phyloP scores from a whole-genome alignment of 1,284 basidiomycete genomes.

The Wallemia ichthyophaga region DNA sequence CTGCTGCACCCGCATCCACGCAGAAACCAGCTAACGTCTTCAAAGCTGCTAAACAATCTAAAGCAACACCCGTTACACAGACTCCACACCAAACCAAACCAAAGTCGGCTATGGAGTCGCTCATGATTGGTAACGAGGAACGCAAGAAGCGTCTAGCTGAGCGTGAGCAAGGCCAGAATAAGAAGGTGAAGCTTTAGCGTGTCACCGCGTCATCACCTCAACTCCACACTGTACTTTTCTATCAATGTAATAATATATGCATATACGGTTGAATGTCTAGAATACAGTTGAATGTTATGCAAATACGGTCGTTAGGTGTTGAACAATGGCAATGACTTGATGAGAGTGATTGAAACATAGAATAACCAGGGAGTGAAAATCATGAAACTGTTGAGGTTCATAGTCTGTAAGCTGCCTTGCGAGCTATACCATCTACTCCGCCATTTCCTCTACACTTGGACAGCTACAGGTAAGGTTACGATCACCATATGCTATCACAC shows the following conservation, averaged over 20 bases:
- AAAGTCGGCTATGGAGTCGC: conserved; percentile 50
- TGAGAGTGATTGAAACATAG: neutral
- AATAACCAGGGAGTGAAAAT: neutral
- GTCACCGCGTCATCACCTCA: conserved; percentile 1
- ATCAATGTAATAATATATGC: neutral
- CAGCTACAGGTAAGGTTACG: conserved; percentile 11
- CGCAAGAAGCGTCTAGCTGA: conserved; percentile 38
- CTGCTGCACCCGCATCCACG: conserved; percentile 9
- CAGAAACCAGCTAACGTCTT: conserved; percentile 13
- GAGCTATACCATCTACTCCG: neutral
- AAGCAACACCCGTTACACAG: conserved; percentile 18
- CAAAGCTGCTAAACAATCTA: conserved; percentile 11
- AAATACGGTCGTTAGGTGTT: neutral
- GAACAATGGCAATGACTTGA: too few species aligned
- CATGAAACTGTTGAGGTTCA: neutral
- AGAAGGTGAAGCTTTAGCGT: neutral
- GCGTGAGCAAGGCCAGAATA: conserved; percentile 3
- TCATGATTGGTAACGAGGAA: conserved; percentile 63
- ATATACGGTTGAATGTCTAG: neutral
- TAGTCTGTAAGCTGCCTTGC: neutral
- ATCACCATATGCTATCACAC: conserved; percentile 20
- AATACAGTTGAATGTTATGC: neutral
- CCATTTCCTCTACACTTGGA: neutral
- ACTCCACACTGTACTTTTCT: neutral
- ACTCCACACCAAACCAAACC: conserved; percentile 14